phyloP scores from a whole-genome alignment of 2,329 filamentous ascomycete genomes.

The Cryphonectria parasitica region DNA sequence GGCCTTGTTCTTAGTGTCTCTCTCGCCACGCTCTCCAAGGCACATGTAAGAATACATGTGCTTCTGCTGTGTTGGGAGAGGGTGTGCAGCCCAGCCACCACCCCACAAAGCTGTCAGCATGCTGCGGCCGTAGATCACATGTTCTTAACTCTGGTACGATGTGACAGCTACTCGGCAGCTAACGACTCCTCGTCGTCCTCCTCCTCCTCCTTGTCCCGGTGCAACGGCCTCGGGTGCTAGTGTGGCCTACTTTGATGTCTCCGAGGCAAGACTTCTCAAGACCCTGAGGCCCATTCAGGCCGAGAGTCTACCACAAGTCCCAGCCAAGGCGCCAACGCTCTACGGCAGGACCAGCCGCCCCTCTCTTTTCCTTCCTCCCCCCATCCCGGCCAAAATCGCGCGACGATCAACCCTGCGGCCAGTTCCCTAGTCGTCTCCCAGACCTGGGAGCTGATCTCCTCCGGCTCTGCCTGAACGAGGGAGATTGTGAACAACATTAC shows the following conservation, averaged over 20 bases:
- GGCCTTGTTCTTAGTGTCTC: too few relatives aligned
- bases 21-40: not conserved
- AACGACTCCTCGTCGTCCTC: not conserved
- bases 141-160: not conserved
- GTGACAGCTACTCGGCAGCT: not conserved
- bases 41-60: not conserved
- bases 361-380: too few relatives aligned
- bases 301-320: constrained; percentile 45
- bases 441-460: constrained; percentile 69
- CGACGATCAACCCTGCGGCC: constrained; percentile 67
- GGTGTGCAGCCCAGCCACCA: not conserved
- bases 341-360: constrained; percentile 61
- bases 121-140: not conserved
- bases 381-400: constrained; percentile 46
- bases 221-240: constrained; percentile 43
- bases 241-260: constrained; percentile 50
- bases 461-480: constrained; percentile 57
- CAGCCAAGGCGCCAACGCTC: constrained; percentile 42
- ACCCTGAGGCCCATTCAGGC: constrained; percentile 43
- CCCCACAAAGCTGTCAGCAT: not conserved
- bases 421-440: constrained; percentile 64
- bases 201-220: not conserved
- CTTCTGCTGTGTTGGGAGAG: not conserved
- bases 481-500: constrained; percentile 64
- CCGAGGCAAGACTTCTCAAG: constrained; percentile 37